Conservation (phyloP, 2,329 filamentous ascomycete genomes). For the Fusarium sp. region DNA sequence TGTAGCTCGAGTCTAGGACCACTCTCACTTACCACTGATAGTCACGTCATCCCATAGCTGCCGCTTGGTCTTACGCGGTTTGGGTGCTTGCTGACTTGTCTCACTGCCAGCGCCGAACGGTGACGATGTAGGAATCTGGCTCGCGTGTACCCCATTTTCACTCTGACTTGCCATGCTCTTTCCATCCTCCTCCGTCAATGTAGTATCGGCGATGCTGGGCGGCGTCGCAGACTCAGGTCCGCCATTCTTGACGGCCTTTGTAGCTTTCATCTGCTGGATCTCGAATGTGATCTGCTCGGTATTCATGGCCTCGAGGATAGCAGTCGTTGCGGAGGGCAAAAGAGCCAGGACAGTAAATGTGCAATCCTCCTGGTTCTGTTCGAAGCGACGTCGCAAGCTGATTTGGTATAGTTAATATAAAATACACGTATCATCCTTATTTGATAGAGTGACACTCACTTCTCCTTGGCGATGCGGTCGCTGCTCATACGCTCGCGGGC, state of each 20-base stretch:
- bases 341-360: constrained; percentile 97
- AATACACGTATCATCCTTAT: neutral
- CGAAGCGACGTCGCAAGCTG: constrained; percentile 92
- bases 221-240: constrained; percentile 63
- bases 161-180: constrained; percentile 78
- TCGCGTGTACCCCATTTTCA: constrained; percentile 84
- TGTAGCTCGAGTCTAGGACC: neutral
- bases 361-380: constrained; percentile 99
- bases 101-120: constrained; percentile 54
- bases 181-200: constrained; percentile 82
- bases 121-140: constrained; percentile 71
- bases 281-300: constrained; percentile 94
- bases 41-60: constrained; percentile 98
- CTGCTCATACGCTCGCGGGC: constrained; percentile 96
- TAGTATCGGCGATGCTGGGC: constrained; percentile 72
- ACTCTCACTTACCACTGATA: constrained; percentile 77
- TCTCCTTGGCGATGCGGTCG: constrained; percentile 95
- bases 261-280: constrained; percentile 88
- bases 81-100: constrained; percentile 53
- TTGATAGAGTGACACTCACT: constrained; percentile 64
- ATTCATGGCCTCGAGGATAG: constrained; percentile 85
- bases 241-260: constrained; percentile 68
- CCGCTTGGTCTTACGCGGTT: constrained; percentile 78
- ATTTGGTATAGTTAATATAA: constrained; percentile 8
- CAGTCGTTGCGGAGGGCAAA: constrained; percentile 88